Base-by-base conservation (phyloP, 1,284 basidiomycete genomes). In the Microstroma glucosiphilum region DNA sequence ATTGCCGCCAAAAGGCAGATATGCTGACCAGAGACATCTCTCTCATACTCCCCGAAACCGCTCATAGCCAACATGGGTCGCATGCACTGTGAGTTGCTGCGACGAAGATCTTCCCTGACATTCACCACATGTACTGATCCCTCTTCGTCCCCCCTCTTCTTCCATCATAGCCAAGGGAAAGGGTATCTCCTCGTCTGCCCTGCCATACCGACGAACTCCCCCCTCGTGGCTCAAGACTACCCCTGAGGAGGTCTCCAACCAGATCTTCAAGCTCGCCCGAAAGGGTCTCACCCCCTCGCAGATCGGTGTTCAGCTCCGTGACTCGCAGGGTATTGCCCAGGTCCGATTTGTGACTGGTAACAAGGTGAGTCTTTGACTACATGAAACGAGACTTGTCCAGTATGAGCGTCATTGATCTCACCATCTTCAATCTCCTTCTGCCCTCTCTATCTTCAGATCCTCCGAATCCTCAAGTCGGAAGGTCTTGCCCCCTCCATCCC, bases 301-400 rank as follows among this genome's bases (percentile, higher is more conserved):
- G 82, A 96, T 97, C 81, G 94, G 94, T 87, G 92, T 96, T 73
- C 87, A 89, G 81, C 90, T 98, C 80, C 90, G 94, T 83, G 94
- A 97, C 85, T 92, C 91, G 79, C 91, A 97, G 82, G 94, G 94
- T 79, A 89, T 97, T 78, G 92, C 94, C 81, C 83, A 85, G 81
- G 93, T 97, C 82, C 92, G 92, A 79, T 92, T 91, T 82, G 89
- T 97, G 80, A 97, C 94, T 66, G 94, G 93, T 81, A 96, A 96
- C 90, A 97, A 97, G 51, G 51, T 54, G 21, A 19, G 51, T 54
- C 13, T 6, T 48, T 4, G 4, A 6, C 4, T 48, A 12, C 43
- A 48, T 17, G 17, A 21, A 6, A 48, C 43, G 43, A 48, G 43
- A 4, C 6, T 19, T 54, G 51, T 6, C 2, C 26, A 54, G 30